phyloP scores from a whole-genome alignment of 2,329 filamentous ascomycete genomes.

The Coccinonectria pachysandricola region DNA sequence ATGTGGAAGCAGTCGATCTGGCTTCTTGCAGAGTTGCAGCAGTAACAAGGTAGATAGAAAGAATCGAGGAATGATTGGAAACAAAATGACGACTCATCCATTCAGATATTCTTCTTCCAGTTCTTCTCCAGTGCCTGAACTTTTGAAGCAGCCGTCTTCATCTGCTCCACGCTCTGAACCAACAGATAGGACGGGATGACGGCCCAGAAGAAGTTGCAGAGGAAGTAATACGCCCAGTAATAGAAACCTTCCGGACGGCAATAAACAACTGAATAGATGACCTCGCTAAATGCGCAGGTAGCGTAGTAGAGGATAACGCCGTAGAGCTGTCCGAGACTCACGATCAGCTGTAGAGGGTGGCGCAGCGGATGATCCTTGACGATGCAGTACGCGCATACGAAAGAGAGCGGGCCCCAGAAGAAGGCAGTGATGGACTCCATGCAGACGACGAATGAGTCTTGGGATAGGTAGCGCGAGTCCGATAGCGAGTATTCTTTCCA shows the following conservation, averaged over 20 bases:
- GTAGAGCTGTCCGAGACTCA: slow-evolving; percentile 40
- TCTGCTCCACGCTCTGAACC: slow-evolving; percentile 17
- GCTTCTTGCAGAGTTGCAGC: no score
- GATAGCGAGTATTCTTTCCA: slow-evolving; percentile 51
- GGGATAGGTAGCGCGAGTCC: slow-evolving; percentile 45
- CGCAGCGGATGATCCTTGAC: slow-evolving; percentile 33
- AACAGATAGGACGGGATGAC: slow-evolving; percentile 32
- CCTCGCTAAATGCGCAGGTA: slow-evolving; percentile 34
- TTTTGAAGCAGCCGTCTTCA: no score
- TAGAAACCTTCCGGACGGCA: slow-evolving; percentile 41
- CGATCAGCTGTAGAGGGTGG: slow-evolving; percentile 36
- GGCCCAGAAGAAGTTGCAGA: slow-evolving; percentile 44
- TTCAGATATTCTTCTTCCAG: no score
- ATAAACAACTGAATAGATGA: slow-evolving; percentile 29
- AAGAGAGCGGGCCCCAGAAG: slow-evolving; percentile 43
- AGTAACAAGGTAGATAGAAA: no score
- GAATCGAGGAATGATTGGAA: no score
- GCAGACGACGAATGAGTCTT: slow-evolving; percentile 42
- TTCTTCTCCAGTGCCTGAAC: no score
- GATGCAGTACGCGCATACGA: slow-evolving; percentile 35
- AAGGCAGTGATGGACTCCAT: slow-evolving; percentile 46
- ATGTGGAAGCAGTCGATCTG: no score
- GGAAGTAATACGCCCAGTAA: slow-evolving; percentile 43
- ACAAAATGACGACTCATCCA: no score
- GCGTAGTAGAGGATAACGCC: slow-evolving; percentile 42